These are phyloP conservation scores for Lasiodiplodia gonubiensis DNA, from an alignment of 2,329 filamentous ascomycete species.

Conservation along the genomic window DNA sequence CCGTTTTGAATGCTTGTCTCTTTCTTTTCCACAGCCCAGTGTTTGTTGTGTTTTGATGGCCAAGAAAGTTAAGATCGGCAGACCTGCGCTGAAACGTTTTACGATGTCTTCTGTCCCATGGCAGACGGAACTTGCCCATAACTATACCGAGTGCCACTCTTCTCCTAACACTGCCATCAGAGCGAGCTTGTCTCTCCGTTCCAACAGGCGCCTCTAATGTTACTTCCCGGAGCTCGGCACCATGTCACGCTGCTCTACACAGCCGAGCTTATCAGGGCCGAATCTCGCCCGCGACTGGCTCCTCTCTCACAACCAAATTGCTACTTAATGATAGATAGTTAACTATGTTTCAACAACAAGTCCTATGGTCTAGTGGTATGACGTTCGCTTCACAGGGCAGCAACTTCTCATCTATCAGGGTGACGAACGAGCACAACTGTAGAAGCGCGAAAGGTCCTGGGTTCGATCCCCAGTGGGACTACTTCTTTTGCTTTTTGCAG, in stretches of 20 bases:
- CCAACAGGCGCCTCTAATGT: not conserved
- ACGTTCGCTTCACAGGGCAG: slow-evolving; percentile 28
- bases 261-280: not conserved
- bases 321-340: accelerated
- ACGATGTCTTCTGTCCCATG: too few species aligned
- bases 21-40: not conserved
- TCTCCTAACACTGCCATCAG: not conserved
- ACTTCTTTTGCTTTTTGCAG: slow-evolving; percentile 15
- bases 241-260: not conserved
- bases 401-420: not conserved
- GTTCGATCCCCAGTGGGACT: slow-evolving; percentile 33
- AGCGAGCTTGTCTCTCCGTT: not conserved
- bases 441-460: slow-evolving; percentile 31
- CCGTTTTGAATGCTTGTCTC: not conserved
- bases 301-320: too few species aligned
- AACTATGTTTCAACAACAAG: not conserved
- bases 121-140: not conserved
- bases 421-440: not conserved
- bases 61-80: not conserved
- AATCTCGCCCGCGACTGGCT: not conserved
- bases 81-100: not conserved
- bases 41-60: not conserved
- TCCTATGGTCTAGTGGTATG: slow-evolving; percentile 31
- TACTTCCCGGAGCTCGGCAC: not conserved
- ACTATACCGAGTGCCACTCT: not conserved